Conservation (phyloP, 805 yeast species). For the Zygosaccharomyces bailii region DNA sequence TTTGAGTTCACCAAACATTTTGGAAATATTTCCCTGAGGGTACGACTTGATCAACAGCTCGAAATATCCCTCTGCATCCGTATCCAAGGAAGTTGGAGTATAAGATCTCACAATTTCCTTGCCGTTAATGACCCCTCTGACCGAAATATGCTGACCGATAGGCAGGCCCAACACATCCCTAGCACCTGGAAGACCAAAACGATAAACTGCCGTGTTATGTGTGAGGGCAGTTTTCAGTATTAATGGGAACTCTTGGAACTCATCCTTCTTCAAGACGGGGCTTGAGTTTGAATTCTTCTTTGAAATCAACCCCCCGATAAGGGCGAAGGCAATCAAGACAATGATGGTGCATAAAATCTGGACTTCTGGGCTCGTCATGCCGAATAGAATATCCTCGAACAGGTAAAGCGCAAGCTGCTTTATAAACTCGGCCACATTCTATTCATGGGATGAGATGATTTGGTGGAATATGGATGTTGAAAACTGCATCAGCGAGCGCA, state of each 20-base stretch:
- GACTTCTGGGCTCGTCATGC: conserved; percentile 6
- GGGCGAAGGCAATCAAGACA: conserved; percentile 13
- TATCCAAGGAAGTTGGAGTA: conserved; percentile 82
- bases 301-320: conserved; percentile 31
- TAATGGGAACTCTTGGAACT: conserved; percentile 75
- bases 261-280: conserved; percentile 58
- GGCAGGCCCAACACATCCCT: conserved; percentile 81
- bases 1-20: conserved; percentile 62
- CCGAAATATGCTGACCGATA: conserved; percentile 88
- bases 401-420: neutral
- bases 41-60: conserved; percentile 84
- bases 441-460: neutral
- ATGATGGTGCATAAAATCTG: conserved; percentile 16
- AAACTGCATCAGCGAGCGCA: neutral
- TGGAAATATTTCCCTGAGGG: conserved; percentile 80
- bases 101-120: conserved; percentile 82
- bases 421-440: neutral
- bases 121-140: conserved; percentile 70
- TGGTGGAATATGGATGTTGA: neutral
- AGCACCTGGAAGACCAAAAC: conserved; percentile 76
- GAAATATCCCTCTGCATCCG: conserved; percentile 70
- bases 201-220: conserved; percentile 78
- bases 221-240: conserved; percentile 70
- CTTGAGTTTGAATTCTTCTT: conserved; percentile 27
- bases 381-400: neutral